Evolutionary conservation across 1,284 basidiomycete species (phyloP).

Genomic region (Ceratobasidium papillatum): DNA sequence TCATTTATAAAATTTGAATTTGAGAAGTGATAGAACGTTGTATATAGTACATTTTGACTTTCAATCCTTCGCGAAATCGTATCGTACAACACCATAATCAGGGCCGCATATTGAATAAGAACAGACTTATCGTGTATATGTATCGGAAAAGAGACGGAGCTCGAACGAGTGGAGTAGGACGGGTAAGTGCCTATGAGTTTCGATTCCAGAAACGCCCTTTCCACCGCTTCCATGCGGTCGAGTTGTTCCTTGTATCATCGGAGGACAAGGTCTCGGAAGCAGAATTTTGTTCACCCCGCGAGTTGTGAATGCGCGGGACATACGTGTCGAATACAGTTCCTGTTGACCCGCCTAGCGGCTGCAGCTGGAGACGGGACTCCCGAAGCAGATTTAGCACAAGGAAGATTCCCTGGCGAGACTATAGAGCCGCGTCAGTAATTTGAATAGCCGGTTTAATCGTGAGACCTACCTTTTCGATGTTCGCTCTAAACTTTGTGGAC

Average conservation of each 20-base stretch:
- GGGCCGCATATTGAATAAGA: slow-evolving; percentile 12
- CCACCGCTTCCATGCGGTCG: slow-evolving; percentile 26
- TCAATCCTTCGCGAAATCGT: not conserved
- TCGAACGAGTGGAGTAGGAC: not conserved
- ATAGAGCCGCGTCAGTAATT: slow-evolving; percentile 30
- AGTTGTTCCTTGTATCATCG: not conserved
- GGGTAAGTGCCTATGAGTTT: not conserved
- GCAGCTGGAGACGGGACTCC: slow-evolving; percentile 75
- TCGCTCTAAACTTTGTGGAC: slow-evolving; percentile 75
- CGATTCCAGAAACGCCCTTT: slow-evolving; percentile 33
- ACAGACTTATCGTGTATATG: not conserved
- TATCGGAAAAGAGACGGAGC: not conserved
- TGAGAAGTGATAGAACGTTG: not conserved
- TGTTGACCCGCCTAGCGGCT: slow-evolving; percentile 48
- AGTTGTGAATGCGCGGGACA: slow-evolving; percentile 16
- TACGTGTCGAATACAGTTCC: slow-evolving; percentile 36
- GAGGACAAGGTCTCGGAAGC: not conserved
- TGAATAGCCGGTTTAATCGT: slow-evolving; percentile 29
- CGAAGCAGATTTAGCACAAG: slow-evolving; percentile 76
- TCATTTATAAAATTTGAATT: slow-evolving; percentile 18
- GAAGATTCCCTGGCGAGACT: slow-evolving; percentile 85
- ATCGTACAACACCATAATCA: slow-evolving; percentile 12
- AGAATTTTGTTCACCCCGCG: slow-evolving; percentile 2
- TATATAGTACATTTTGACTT: slow-evolving; percentile 22
- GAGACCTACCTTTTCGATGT: slow-evolving; percentile 71